phyloP scores from a whole-genome alignment of 768 basidiomycete genomes.

The Tricholoma sp. region DNA sequence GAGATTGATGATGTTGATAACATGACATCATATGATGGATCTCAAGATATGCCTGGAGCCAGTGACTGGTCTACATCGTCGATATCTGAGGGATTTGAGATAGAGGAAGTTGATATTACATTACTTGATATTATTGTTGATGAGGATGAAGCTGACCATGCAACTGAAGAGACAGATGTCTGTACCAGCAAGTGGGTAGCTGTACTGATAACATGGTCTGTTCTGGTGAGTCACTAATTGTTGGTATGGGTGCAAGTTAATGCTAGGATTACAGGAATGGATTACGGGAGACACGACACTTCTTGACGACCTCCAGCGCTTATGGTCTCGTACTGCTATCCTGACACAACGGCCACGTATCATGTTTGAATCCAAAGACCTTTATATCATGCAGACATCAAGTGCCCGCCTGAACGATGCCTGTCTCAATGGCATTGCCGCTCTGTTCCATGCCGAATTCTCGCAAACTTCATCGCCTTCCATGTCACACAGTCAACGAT shows the following conservation, averaged over 20 bases:
- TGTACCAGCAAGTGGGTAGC: not conserved
- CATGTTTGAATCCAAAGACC: not conserved
- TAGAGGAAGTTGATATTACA: not conserved
- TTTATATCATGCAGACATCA: constrained; percentile 1
- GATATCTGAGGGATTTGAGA: not conserved
- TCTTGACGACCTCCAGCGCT: not conserved
- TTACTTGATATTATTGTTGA: not conserved
- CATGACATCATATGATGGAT: not conserved
- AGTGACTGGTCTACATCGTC: not conserved
- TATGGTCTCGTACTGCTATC: not conserved
- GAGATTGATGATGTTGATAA: not conserved
- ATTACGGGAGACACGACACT: not conserved
- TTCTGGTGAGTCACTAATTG: not conserved
- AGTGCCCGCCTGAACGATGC: not conserved
- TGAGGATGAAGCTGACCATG: not conserved
- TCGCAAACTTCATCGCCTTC: not conserved
- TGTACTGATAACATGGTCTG: not conserved
- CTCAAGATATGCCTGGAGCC: not conserved
- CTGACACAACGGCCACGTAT: not conserved
- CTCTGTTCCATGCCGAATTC: not conserved
- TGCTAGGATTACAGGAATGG: not conserved
- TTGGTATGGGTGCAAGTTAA: not conserved
- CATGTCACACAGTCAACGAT: constrained; percentile 4
- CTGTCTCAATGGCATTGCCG: constrained; percentile 1
- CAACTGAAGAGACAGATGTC: not conserved